These are phyloP conservation scores for Pleurotus tuber-regium DNA, from an alignment of 768 basidiomycete species.

Conservation along the genomic window DNA sequence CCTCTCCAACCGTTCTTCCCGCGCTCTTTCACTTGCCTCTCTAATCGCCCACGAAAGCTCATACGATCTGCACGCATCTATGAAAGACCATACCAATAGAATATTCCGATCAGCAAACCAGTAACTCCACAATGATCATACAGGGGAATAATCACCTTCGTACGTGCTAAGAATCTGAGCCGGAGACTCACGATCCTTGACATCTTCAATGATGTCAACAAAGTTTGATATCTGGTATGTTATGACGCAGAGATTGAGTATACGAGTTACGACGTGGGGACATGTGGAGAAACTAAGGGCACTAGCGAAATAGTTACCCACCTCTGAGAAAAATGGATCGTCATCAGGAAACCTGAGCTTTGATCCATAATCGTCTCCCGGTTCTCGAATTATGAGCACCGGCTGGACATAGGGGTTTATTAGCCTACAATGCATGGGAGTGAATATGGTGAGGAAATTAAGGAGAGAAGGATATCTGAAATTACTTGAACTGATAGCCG, in stretches of 20 bases:
- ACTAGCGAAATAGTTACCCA: not conserved
- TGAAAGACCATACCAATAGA: no score
- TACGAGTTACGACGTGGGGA: no score
- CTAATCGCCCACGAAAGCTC: slow-evolving; percentile 96
- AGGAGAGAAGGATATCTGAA: not conserved
- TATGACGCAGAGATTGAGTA: no score
- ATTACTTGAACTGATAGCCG: slow-evolving; percentile 80
- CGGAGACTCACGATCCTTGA: slow-evolving; percentile 54
- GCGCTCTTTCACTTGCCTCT: slow-evolving; percentile 66
- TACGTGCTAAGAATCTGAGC: slow-evolving; percentile 79
- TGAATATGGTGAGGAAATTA: slow-evolving; percentile 7
- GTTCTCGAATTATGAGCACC: slow-evolving; percentile 79
- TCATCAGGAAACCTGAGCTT: slow-evolving; percentile 72
- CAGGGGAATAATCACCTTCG: slow-evolving; percentile 53
- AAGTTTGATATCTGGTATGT: slow-evolving; percentile 68
- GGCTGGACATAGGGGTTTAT: slow-evolving; percentile 95
- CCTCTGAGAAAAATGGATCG: slow-evolving; percentile 91
- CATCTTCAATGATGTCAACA: slow-evolving; percentile 87
- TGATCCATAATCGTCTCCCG: slow-evolving; percentile 76
- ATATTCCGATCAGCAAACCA: not conserved
- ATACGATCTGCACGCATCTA: slow-evolving; percentile 85
- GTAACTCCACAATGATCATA: not conserved
- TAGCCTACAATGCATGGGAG: slow-evolving; percentile 49
- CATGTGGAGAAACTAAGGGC: not conserved
- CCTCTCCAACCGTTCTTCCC: slow-evolving; percentile 42